Evolutionary conservation across 2,329 filamentous ascomycete species (phyloP).

Genomic region (Cladosporium sp.): DNA sequence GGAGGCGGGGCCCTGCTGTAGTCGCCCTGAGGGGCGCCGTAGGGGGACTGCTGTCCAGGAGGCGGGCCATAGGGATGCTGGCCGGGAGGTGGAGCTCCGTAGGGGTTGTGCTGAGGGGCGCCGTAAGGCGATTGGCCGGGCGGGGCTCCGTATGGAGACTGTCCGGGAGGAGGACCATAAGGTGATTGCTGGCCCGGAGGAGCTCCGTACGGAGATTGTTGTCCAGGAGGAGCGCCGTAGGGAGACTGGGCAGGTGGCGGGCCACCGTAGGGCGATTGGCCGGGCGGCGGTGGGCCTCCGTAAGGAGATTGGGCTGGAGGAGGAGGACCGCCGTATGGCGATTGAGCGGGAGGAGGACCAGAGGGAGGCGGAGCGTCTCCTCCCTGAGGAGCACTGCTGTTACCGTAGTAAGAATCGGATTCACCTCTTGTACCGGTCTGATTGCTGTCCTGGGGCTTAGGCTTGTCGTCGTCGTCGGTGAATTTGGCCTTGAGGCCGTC

Average conservation of each 20-base stretch:
- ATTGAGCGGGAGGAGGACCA: slow-evolving; percentile 4
- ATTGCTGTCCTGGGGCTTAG: slow-evolving; percentile 24
- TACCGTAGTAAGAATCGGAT: slow-evolving; percentile 12
- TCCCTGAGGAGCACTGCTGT: background rate
- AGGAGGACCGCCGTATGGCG: background rate
- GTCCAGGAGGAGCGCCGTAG: background rate
- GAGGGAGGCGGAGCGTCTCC: background rate
- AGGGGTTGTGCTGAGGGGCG: slow-evolving; percentile 23
- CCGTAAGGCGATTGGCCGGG: slow-evolving; percentile 10
- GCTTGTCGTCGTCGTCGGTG: slow-evolving; percentile 30
- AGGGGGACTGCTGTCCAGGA: slow-evolving; percentile 18
- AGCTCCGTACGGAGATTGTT: background rate
- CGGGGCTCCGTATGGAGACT: slow-evolving; percentile 12
- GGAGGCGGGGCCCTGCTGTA: slow-evolving; percentile 26
- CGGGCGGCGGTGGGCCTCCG: slow-evolving; percentile 13
- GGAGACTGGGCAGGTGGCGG: slow-evolving; percentile 8
- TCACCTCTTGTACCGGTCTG: slow-evolving; percentile 18
- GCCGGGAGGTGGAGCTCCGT: slow-evolving; percentile 21
- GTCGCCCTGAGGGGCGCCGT: slow-evolving; percentile 27
- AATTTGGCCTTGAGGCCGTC: slow-evolving; percentile 36
- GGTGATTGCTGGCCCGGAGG: slow-evolving; percentile 2
- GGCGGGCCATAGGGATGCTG: slow-evolving; percentile 5
- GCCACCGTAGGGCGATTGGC: slow-evolving; percentile 16
- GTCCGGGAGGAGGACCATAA: slow-evolving; percentile 16
- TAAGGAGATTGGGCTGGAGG: slow-evolving; percentile 1